phyloP scores from a whole-genome alignment of 345 rosid species.

The Sisymbrium irio region DNA sequence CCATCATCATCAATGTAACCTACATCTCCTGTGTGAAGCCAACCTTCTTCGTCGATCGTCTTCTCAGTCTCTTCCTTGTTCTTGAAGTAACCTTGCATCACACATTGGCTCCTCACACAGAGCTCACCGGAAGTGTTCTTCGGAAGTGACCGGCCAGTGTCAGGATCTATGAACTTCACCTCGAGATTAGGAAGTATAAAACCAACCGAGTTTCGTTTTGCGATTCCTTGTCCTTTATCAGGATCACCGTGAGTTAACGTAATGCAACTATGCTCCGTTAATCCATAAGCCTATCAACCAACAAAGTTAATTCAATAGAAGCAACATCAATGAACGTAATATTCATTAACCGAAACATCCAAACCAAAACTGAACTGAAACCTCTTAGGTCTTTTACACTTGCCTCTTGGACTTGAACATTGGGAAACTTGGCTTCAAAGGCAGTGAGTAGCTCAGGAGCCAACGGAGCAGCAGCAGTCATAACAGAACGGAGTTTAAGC shows the following conservation, averaged over 20 bases:
- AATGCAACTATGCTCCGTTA: constrained; percentile 97
- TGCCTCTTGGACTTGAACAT: constrained; percentile 89
- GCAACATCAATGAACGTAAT: neutral
- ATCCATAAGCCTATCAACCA: constrained; percentile 74
- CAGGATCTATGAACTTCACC: constrained; percentile 84
- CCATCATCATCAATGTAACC: constrained; percentile 92
- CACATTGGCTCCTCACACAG: constrained; percentile 87
- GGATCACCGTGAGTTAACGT: constrained; percentile 83
- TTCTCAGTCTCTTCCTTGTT: constrained; percentile 71
- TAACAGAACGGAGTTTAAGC: constrained; percentile 70
- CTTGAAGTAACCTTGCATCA: constrained; percentile 84
- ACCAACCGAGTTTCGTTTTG: constrained; percentile 89
- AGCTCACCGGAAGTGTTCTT: constrained; percentile 72
- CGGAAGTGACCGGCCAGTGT: constrained; percentile 64
- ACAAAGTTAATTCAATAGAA: neutral
- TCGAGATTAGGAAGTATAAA: constrained; percentile 84
- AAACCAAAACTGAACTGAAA: too few species aligned
- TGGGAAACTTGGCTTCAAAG: constrained; percentile 68
- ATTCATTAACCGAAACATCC: too few species aligned
- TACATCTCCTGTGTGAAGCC: constrained; percentile 92
- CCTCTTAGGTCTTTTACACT: neutral
- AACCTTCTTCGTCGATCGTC: constrained; percentile 74
- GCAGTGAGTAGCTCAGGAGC: constrained; percentile 78
- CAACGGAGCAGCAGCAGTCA: constrained; percentile 93
- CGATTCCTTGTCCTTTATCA: constrained; percentile 39